Base-by-base conservation (phyloP, 225 moss, liverwort and hornwort genomes). In the Thuidium tamariscinum region DNA sequence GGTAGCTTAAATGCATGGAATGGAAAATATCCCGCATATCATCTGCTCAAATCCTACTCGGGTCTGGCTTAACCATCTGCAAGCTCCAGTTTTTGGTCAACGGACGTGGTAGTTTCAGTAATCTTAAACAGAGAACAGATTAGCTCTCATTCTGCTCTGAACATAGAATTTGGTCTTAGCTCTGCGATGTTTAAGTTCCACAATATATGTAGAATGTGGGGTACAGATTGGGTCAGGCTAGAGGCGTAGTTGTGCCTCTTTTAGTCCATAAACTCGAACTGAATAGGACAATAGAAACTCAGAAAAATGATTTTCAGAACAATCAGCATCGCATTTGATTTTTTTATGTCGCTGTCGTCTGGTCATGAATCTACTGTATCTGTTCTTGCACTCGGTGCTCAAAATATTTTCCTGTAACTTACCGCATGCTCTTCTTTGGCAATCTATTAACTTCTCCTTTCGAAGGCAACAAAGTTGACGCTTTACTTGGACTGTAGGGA, bases 51-150 rank as follows among this genome's bases (percentile, higher is more conserved):
- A 59, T 81, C 39, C n/a, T 81, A 64, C 36, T 51, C 25, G 82
- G 74, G 21, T 20, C 23, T 85, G 59, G 82, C 82, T 77, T 78
- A 75, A 60, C 76, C 56, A 73, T 79, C 66, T 60, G 52, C 59
- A 72, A 71, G 86, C 85, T 42, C 86, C 69, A 74, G 56, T 83
- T 88, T 86, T 83, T 76, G 88, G 88, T 86, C 76, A 21, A 85
- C 19, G 73, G 72, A 84, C 46, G 77, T 76, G 25, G 21, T 75
- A 86, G 74, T 64, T 66, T 32, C 54, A 41, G 72, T 74, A 52
- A 66, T 74, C 66, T 29, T 74, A 44, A 66, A 83, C 52, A 81
- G 23, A 72, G 79, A 67, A 65, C 32, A 79, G 51, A 54, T 30
- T 68, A 83, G 22, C 23, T 23, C 42, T 11, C 83, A 25, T 66